Evolutionary conservation across 345 rosid species (phyloP).

Genomic region (Orychophragmus violaceus): DNA sequence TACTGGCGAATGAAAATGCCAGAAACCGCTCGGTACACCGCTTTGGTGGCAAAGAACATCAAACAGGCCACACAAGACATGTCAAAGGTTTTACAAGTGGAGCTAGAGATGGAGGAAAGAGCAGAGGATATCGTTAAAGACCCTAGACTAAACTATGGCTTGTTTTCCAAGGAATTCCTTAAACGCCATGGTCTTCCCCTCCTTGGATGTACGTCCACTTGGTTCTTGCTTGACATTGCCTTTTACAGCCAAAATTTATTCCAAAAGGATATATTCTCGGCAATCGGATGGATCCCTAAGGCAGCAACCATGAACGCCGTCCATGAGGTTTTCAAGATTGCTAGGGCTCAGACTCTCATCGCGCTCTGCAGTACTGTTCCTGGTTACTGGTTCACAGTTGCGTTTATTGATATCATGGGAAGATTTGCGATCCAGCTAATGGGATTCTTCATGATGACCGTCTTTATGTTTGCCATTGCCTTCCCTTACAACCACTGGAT

Average conservation of each 20-base stretch:
- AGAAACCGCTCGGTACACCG: conserved; percentile 78
- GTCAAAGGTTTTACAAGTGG: conserved; percentile 64
- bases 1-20: conserved; percentile 89
- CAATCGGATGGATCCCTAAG: conserved; percentile 64
- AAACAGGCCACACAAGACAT: conserved; percentile 60
- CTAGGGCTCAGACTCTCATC: conserved; percentile 60
- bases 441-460: conserved; percentile 71
- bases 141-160: conserved; percentile 36
- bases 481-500: conserved; percentile 70
- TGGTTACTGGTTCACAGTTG: conserved; percentile 68
- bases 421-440: conserved; percentile 47
- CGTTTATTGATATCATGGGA: conserved; percentile 50
- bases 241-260: conserved; percentile 70
- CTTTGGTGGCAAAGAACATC: conserved; percentile 63
- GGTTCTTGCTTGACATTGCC: conserved; percentile 72
- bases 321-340: conserved; percentile 53
- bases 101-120: conserved; percentile 42
- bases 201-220: conserved; percentile 48
- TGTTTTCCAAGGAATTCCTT: conserved; percentile 41
- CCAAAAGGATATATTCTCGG: conserved; percentile 61
- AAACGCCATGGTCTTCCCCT: conserved; percentile 53
- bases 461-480: conserved; percentile 64
- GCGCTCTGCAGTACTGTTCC: conserved; percentile 69
- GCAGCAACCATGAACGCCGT: conserved; percentile 54
- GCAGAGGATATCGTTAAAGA: conserved; percentile 18